Base-by-base conservation (phyloP, 805 yeast genomes). In the Pichia cabralensis region DNA sequence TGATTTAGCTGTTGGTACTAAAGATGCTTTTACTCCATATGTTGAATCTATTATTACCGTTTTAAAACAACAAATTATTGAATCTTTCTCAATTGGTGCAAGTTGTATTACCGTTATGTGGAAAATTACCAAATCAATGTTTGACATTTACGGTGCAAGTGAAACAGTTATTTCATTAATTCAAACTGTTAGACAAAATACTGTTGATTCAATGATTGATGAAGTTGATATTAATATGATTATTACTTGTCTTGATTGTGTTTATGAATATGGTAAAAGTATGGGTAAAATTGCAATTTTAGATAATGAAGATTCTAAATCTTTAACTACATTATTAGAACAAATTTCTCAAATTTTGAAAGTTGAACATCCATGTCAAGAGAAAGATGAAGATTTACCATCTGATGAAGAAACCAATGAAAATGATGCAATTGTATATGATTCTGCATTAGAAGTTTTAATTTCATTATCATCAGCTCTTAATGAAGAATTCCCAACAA, bases 21-120 rank as follows among this genome's bases (percentile, higher is more conserved):
- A 86, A 52, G 77, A 73, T 39, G 76, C 76, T 35, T 86, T 89
- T 61, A 71, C 77, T 50, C 76, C 76, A 50, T 85, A 76, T 51
- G 80, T 85, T 41, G 85, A 83, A 55, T 61, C 75, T 38, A 69
- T 86, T 18, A 61, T 81, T 47, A 67, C 69, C 43, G 68, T 74
- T 15, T 66, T 84, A 45, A 61, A 68, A 31, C 81, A 76, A 37
- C 89, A 83, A 60, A 72, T 78, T 41, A 85, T 76, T 40, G 88
- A 80, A 55, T 85, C 94, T 33, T 86, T 84, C 53, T 96, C 95
- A 52, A 74, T 88, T 65, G 76, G 95, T 56, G 92, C 82, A 61
- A 76, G 92, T 39, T 88, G 96, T 32, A 62, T 89, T 55, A 64
- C 70, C 32, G 71, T 89, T 28, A 63, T 89, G 53, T 89, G 95